A percentile compares a stretch with the other conserved stretches of the same genome.
Evolutionary conservation across 805 yeast species (phyloP).

Genomic region (Blastobotrys parvus): DNA sequence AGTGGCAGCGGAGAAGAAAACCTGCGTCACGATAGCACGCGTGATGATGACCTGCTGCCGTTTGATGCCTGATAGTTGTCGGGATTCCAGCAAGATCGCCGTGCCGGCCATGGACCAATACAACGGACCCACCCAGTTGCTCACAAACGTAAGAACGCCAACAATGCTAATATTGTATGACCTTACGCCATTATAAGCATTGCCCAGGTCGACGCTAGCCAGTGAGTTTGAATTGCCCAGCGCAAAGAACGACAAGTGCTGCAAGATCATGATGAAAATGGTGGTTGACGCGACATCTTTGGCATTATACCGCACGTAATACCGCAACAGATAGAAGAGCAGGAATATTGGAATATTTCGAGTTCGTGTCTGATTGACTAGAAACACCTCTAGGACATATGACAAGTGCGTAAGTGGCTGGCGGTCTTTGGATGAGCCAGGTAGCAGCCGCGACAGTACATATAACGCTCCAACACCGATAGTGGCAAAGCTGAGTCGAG

Average conservation of each 20-base stretch:
- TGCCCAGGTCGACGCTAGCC: constrained; percentile 82
- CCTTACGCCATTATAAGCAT: constrained; percentile 83
- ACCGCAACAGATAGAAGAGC: constrained; percentile 26
- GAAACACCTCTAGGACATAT: constrained; percentile 25
- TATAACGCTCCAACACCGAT: constrained; percentile 17
- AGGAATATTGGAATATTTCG: constrained; percentile 49
- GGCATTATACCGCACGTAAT: constrained; percentile 9
- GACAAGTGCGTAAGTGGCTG: constrained; percentile 11
- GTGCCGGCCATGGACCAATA: constrained; percentile 53
- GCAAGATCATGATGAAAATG: constrained; percentile 44
- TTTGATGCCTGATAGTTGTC: constrained; percentile 15
- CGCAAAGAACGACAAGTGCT: constrained; percentile 73
- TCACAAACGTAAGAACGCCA: constrained; percentile 66
- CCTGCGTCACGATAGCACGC: constrained; percentile 25
- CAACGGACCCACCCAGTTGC: constrained; percentile 82
- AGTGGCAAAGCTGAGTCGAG: constrained; percentile 23
- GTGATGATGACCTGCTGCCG: constrained; percentile 4
- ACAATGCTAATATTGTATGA: constrained; percentile 63
- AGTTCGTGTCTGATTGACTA: constrained; percentile 48
- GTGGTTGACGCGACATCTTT: constrained; percentile 13
- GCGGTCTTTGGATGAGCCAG: not conserved
- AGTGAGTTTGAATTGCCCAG: constrained; percentile 88
- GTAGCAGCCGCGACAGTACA: constrained; percentile 14
- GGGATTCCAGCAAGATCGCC: constrained; percentile 5
- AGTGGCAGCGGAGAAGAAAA: constrained; percentile 55